Evolutionary conservation across 139 green algal species (phyloP), one percentile per base, ranked within the genome.

Genomic region (Chlorella sorokiniana): DNA sequence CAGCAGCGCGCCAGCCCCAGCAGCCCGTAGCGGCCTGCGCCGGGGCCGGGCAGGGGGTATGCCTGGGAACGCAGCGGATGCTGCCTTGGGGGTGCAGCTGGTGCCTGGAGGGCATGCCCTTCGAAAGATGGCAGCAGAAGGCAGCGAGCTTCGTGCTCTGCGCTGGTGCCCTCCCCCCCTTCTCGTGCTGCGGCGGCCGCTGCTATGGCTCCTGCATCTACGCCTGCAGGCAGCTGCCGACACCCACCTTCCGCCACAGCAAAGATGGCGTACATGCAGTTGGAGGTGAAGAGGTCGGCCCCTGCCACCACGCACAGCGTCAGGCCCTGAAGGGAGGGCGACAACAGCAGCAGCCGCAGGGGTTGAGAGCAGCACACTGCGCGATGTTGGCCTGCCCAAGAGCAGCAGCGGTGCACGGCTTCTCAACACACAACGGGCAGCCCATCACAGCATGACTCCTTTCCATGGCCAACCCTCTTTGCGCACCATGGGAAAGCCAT

Each of bases 231-330:
- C 11, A 59, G 11, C 48, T 59, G 16, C 48, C 48, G 48, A 59
- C n/a, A 52, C 77, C 4, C 77, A 82, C 77, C 77, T 67, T 82
- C 77, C 11, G 37, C 35, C 63, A 75, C 44, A 2, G 44, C 77
- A 1, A 65, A 73, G 44, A 44, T 40, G 25, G 63, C 40, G 44
- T 82, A 82, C 77, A 82, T 82, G 77, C 77, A 82, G 63, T 82
- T 82, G 45, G 64, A 76, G 35, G 77, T 82, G 45, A 69, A 82
- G 8, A 82, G 77, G 64, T 82, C 77, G 2, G 52, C 73, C 1
- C 77, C 77, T 18, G 77, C 77, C 45, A 82, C 77, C 77, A 82
- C 77, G 27, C 77, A 82, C 14, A 82, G 77, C 14, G 73, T 79
- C 9, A 79, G 73, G 4, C 73, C 73, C 48, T 59, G 16, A 11